Percentiles rank a stretch among this genome's conserved stretches.
phyloP scores from a whole-genome alignment of 2,329 filamentous ascomycete species.

The Neofusicoccum sp. region DNA sequence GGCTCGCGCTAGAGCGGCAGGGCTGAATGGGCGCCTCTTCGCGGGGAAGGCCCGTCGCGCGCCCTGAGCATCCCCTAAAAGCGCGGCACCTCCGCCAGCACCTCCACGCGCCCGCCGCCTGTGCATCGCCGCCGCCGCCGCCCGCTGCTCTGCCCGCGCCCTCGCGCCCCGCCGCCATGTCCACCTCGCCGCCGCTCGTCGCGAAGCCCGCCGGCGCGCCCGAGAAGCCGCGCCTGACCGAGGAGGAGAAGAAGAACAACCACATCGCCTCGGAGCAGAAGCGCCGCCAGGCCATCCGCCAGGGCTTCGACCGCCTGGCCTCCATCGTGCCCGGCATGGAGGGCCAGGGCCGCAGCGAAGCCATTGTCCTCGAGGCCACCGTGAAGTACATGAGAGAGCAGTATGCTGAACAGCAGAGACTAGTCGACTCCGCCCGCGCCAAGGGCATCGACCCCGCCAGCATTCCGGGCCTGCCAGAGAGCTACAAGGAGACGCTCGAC shows the following conservation, averaged over 20 bases:
- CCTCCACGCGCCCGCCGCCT: neutral
- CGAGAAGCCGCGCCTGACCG: slow-evolving; percentile 67
- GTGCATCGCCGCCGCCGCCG: neutral
- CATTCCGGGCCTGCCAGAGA: slow-evolving; percentile 18
- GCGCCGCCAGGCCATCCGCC: slow-evolving; percentile 73
- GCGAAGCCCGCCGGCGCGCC: slow-evolving; percentile 4
- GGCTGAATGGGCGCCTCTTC: slow-evolving; percentile 14
- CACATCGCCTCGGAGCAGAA: slow-evolving; percentile 71
- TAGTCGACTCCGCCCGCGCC: slow-evolving; percentile 30
- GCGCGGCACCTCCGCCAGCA: slow-evolving; percentile 8
- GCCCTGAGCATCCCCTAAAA: slow-evolving; percentile 5
- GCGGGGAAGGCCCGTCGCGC: slow-evolving; percentile 16
- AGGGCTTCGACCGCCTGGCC: slow-evolving; percentile 80
- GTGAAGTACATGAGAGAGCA: slow-evolving; percentile 48
- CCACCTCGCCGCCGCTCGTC: slow-evolving; percentile 13
- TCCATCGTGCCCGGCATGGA: slow-evolving; percentile 79
- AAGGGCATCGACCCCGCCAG: slow-evolving; percentile 13
- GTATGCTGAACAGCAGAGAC: slow-evolving; percentile 39
- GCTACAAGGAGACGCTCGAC: slow-evolving; percentile 18
- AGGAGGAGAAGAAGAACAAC: slow-evolving; percentile 73
- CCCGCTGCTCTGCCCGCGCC: neutral
- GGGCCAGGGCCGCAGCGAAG: slow-evolving; percentile 83
- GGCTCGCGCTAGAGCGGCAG: slow-evolving; percentile 9
- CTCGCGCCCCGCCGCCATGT: neutral
- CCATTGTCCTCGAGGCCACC: slow-evolving; percentile 70